Evolutionary conservation across 2,329 filamentous ascomycete genomes (phyloP).

Genomic region (Bretziella fagacearum): DNA sequence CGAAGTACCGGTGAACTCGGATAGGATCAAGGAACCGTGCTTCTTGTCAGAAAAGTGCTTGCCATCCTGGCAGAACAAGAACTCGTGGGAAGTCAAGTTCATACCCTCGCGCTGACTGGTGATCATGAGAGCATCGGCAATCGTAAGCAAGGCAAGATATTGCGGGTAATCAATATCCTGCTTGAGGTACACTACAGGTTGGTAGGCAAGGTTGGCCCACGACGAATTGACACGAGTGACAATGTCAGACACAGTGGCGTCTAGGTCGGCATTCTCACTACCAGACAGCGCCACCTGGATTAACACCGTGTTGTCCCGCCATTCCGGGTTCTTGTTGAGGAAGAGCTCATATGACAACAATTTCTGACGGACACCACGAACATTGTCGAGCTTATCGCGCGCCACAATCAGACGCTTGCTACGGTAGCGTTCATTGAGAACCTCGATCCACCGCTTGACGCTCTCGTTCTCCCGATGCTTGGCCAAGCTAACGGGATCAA

Average conservation of each 20-base stretch:
- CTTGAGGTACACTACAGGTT: constrained; percentile 83
- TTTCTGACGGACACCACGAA: constrained; percentile 86
- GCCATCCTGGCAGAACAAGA: constrained; percentile 82
- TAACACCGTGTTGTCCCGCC: constrained; percentile 71
- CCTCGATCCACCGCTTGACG: constrained; percentile 61
- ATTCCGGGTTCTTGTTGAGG: constrained; percentile 82
- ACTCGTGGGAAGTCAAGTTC: constrained; percentile 93
- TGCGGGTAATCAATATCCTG: constrained; percentile 88
- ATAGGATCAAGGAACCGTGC: constrained; percentile 76
- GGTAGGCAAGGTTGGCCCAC: constrained; percentile 79
- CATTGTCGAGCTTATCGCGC: constrained; percentile 82
- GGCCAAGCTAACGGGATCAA: constrained; percentile 63
- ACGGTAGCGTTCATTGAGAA: constrained; percentile 67
- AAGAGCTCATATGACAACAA: constrained; percentile 84
- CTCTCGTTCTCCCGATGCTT: constrained; percentile 53
- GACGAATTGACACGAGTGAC: constrained; percentile 85
- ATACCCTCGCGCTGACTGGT: constrained; percentile 92
- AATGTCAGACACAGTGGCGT: constrained; percentile 80
- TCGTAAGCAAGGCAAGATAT: constrained; percentile 77
- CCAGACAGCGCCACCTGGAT: constrained; percentile 89
- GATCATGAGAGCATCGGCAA: constrained; percentile 85
- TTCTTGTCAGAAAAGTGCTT: constrained; percentile 51
- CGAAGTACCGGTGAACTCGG: constrained; percentile 86
- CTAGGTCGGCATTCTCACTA: constrained; percentile 72
- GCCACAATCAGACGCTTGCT: constrained; percentile 85